Conservation (phyloP, 1,284 basidiomycete genomes). For the Neonothopanus nambi region DNA sequence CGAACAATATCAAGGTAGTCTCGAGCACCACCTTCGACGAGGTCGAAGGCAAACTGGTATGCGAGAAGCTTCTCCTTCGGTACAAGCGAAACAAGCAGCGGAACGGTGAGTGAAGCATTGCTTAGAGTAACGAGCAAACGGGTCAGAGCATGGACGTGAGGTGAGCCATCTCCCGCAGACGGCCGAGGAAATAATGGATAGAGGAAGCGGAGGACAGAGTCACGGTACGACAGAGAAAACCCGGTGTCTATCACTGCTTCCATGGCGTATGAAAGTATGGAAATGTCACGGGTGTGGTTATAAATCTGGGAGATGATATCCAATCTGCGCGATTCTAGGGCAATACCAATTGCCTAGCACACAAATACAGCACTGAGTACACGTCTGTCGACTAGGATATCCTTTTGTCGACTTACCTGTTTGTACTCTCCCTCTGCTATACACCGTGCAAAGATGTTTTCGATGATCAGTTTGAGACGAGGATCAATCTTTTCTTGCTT, state of each 20-base stretch:
- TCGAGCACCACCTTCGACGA: conserved; percentile 90
- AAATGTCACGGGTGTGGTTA: conserved; percentile 69
- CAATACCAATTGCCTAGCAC: conserved; percentile 86
- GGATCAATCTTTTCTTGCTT: conserved; percentile 68
- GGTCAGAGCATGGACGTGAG: conserved; percentile 75
- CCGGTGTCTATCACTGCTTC: conserved; percentile 85
- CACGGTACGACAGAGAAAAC: conserved; percentile 79
- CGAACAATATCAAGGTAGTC: conserved; percentile 83
- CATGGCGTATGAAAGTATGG: conserved; percentile 86
- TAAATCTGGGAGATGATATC: conserved; percentile 84
- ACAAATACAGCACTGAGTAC: conserved; percentile 14
- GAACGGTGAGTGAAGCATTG: conserved; percentile 71
- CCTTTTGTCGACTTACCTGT: conserved; percentile 56
- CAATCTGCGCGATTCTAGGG: conserved; percentile 84
- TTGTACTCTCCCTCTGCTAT: conserved; percentile 86
- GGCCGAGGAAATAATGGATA: conserved; percentile 81
- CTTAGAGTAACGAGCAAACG: conserved; percentile 88
- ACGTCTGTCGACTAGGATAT: not conserved
- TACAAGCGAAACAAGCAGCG: conserved; percentile 70
- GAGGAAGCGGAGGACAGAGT: conserved; percentile 82
- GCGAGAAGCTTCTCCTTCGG: conserved; percentile 75
- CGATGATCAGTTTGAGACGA: conserved; percentile 80
- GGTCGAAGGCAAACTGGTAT: conserved; percentile 93
- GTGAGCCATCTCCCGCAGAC: conserved; percentile 67
- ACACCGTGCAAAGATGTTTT: conserved; percentile 83